Conservation (phyloP, 371 early-diverging fungal genomes). For the Capillidium heterosporum region DNA sequence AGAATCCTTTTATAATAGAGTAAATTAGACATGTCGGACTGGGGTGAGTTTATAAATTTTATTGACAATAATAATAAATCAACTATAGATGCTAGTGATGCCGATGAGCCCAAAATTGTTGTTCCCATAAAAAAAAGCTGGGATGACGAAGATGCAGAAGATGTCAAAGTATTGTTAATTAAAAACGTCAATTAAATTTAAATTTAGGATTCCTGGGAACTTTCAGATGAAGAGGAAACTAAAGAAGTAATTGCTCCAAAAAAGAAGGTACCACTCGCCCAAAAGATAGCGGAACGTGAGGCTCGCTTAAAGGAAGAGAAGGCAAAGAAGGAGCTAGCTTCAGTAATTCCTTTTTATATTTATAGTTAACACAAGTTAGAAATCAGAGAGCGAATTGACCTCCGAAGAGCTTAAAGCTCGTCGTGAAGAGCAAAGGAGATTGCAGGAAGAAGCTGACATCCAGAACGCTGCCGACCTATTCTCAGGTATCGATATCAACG, state of each 20-base stretch:
- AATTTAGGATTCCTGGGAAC: constrained; percentile 49
- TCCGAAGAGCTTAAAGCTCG: constrained; percentile 8
- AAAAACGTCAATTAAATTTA: not conserved
- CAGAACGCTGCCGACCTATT: constrained; percentile 73
- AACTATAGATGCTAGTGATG: constrained; percentile 17
- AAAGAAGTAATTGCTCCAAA: constrained; percentile 25
- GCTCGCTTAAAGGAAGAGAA: constrained; percentile 37
- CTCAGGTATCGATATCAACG: constrained; percentile 37
- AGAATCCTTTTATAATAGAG: no score
- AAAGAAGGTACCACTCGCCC: constrained; percentile 47
- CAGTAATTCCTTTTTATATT: not conserved
- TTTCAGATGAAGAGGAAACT: constrained; percentile 41
- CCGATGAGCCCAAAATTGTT: constrained; percentile 15
- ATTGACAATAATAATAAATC: not conserved
- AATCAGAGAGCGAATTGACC: constrained; percentile 11
- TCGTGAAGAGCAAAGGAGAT: constrained; percentile 19
- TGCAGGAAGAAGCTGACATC: constrained; percentile 63
- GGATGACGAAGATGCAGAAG: constrained; percentile 73
- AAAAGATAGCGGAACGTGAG: constrained; percentile 58
- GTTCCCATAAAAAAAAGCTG: constrained; percentile 36
- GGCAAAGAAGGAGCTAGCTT: constrained; percentile 26
- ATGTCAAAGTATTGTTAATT: constrained; percentile 26
- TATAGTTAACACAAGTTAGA: not conserved
- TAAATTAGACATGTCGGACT: constrained; percentile 36
- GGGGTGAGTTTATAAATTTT: constrained; percentile 26